A percentile compares a stretch with the other conserved stretches of the same genome.
Evolutionary conservation across 2,329 filamentous ascomycete species (phyloP).

Genomic region (Xylaria sp.): DNA sequence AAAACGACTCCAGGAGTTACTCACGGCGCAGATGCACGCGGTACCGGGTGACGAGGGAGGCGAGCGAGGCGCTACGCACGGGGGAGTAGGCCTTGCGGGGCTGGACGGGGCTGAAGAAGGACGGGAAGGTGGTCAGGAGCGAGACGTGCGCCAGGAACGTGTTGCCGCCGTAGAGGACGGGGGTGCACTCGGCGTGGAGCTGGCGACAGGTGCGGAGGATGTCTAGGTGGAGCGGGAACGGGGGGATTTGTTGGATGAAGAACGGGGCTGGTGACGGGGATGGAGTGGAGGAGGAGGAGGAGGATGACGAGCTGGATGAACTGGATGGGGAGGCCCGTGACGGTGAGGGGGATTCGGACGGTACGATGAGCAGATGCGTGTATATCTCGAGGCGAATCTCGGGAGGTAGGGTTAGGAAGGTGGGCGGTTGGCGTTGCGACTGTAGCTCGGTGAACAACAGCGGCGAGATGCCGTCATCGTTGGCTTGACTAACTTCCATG

Average conservation of each 20-base stretch:
- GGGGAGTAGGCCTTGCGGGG: constrained; percentile 16
- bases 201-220: constrained; percentile 49
- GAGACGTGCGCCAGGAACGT: constrained; percentile 50
- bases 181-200: constrained; percentile 48
- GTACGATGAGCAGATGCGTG: constrained; percentile 48
- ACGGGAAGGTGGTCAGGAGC: constrained; percentile 48
- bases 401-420: constrained; percentile 49
- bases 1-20: too few relatives aligned
- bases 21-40: constrained; percentile 42
- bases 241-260: neutral
- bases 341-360: constrained; percentile 22
- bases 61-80: constrained; percentile 34
- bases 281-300: constrained; percentile 46
- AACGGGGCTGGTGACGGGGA: constrained; percentile 30
- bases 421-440: constrained; percentile 4
- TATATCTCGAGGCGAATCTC: constrained; percentile 56
- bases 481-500: neutral
- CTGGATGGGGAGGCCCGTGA: constrained; percentile 11
- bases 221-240: neutral
- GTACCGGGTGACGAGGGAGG: constrained; percentile 46
- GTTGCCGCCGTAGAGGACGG: constrained; percentile 51
- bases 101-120: constrained; percentile 28
- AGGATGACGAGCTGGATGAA: neutral
- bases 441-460: neutral
- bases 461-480: neutral